These are phyloP conservation scores for Claviceps fusiformis DNA, from an alignment of 2,329 filamentous ascomycete species.

Conservation along the genomic window DNA sequence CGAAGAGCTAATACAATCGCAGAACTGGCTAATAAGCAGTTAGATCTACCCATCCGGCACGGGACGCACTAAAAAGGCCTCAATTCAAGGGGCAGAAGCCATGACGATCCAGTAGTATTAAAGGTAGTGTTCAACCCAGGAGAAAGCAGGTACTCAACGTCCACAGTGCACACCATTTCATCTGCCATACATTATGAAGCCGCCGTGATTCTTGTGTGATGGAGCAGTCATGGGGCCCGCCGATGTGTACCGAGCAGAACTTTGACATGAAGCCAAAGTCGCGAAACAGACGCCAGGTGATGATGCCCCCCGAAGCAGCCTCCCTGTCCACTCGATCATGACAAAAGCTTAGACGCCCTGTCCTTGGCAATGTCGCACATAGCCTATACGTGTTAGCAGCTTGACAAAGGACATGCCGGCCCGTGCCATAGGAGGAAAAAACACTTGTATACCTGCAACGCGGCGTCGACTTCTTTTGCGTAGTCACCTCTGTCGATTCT, in stretches of 20 bases:
- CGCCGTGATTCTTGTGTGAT: background rate
- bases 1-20: background rate
- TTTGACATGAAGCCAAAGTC: background rate
- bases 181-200: background rate
- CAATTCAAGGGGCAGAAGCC: background rate
- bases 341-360: slow-evolving; percentile 50
- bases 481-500: slow-evolving; percentile 59
- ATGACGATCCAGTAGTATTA: background rate
- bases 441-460: slow-evolving; percentile 48
- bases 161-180: background rate
- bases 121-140: background rate
- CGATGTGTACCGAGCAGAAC: background rate
- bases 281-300: background rate
- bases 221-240: background rate
- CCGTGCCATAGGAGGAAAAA: background rate
- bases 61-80: background rate
- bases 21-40: background rate
- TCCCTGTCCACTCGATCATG: background rate
- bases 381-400: slow-evolving; percentile 37
- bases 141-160: background rate
- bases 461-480: slow-evolving; percentile 54
- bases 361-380: slow-evolving; percentile 88
- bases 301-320: background rate
- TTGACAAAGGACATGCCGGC: background rate
- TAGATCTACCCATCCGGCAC: background rate